These are phyloP conservation scores for Senna siamea DNA, from an alignment of 306 rosid genomes.

Conservation along the genomic window DNA sequence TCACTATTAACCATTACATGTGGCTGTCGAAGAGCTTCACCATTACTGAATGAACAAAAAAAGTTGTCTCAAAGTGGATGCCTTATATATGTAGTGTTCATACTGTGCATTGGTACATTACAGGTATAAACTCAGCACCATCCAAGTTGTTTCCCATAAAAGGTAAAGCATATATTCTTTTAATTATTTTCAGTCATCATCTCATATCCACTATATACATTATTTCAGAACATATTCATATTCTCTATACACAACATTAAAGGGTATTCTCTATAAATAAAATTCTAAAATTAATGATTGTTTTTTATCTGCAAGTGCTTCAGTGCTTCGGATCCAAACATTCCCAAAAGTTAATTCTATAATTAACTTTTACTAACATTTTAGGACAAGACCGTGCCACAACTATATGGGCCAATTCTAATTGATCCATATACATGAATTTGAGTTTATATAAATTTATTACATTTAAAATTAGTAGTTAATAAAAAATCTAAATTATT, in stretches of 20 bases:
- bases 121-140: constrained; percentile 25
- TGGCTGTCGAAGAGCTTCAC: constrained; percentile 23
- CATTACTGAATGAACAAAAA: constrained; percentile 36
- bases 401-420: too few relatives aligned
- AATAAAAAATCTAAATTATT: too few relatives aligned
- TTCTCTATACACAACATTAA: constrained; percentile 33
- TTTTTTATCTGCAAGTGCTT: too few relatives aligned
- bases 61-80: constrained; percentile 37
- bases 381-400: too few relatives aligned
- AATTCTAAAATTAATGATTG: too few relatives aligned
- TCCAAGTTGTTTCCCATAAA: constrained; percentile 33
- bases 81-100: background rate
- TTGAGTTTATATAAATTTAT: too few relatives aligned
- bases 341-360: too few relatives aligned
- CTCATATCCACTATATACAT: constrained; percentile 47
- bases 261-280: constrained; percentile 3
- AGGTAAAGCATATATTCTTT: constrained; percentile 44
- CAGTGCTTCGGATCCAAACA: too few relatives aligned
- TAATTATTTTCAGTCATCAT: constrained; percentile 36
- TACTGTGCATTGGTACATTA: constrained; percentile 10
- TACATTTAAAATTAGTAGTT: too few relatives aligned
- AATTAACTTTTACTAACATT: too few relatives aligned
- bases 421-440: too few relatives aligned
- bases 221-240: constrained; percentile 49
- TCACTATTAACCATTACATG: constrained; percentile 2